Conservation (phyloP, 2,329 filamentous ascomycete species). For the Neonectria hederae region DNA sequence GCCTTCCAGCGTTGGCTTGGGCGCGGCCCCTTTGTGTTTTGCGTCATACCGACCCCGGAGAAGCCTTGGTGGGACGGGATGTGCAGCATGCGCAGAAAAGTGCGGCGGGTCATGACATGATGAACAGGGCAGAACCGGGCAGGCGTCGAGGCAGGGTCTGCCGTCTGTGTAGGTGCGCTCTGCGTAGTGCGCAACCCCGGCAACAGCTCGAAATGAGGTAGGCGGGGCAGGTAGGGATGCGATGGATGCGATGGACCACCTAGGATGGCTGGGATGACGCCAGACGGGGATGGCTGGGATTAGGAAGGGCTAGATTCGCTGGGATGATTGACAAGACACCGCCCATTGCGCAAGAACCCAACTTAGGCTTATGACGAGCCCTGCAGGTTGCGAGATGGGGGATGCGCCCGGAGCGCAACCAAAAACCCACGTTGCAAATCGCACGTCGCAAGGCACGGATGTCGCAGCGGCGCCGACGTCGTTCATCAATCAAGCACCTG, state of each 20-base stretch:
- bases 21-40: constrained; percentile 39
- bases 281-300: constrained; percentile 5
- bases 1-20: constrained; percentile 34
- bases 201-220: constrained; percentile 27
- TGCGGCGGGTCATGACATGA: constrained; percentile 36
- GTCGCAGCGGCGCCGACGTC: constrained; percentile 25
- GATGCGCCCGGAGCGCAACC: constrained; percentile 25
- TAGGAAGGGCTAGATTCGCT: not conserved
- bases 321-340: constrained; percentile 29
- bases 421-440: not conserved
- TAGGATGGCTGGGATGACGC: constrained; percentile 31
- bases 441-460: constrained; percentile 29
- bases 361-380: constrained; percentile 37
- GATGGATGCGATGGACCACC: not conserved
- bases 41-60: constrained; percentile 39
- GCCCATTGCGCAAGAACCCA: constrained; percentile 34
- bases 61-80: constrained; percentile 25
- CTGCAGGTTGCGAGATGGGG: constrained; percentile 32
- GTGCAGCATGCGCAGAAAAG: constrained; percentile 35
- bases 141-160: constrained; percentile 5
- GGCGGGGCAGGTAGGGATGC: constrained; percentile 16
- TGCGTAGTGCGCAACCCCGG: constrained; percentile 25
- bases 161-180: not conserved
- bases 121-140: constrained; percentile 26
- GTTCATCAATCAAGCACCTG: constrained; percentile 17